phyloP scores from a whole-genome alignment of 2,329 filamentous ascomycete species.

The Aureobasidium sp. region DNA sequence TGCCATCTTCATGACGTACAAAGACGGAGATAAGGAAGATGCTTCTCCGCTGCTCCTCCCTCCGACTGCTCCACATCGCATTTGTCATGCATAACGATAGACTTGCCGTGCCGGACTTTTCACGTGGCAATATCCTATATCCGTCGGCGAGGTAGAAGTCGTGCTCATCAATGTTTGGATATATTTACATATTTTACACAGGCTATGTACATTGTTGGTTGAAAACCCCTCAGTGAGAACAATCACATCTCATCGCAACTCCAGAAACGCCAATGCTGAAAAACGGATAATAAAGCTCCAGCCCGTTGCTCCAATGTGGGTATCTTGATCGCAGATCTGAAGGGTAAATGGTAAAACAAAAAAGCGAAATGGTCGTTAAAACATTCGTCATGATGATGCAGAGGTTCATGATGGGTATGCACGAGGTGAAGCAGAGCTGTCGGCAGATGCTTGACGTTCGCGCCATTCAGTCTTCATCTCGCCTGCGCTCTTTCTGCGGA shows the following conservation, averaged over 20 bases:
- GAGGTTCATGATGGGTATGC: neutral
- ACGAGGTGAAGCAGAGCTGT: neutral
- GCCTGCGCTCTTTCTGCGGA: slow-evolving; percentile 21
- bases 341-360: neutral
- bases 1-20: neutral
- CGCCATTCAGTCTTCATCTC: slow-evolving; percentile 16
- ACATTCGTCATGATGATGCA: neutral
- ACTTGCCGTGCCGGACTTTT: neutral
- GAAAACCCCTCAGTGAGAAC: neutral
- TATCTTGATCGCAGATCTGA: neutral
- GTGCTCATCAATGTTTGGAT: neutral
- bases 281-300: neutral
- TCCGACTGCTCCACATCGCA: neutral
- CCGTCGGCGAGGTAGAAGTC: neutral
- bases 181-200: neutral
- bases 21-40: neutral
- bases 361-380: neutral
- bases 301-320: slow-evolving; percentile 1
- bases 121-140: neutral
- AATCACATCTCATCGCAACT: neutral
- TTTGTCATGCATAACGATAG: neutral
- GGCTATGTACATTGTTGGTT: neutral
- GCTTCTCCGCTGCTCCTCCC: neutral
- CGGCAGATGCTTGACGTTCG: slow-evolving; percentile 11
- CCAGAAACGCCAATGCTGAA: slow-evolving; percentile 7